Conservation (phyloP, 192 early-diverging fungal species). For the Podila verticillata region DNA sequence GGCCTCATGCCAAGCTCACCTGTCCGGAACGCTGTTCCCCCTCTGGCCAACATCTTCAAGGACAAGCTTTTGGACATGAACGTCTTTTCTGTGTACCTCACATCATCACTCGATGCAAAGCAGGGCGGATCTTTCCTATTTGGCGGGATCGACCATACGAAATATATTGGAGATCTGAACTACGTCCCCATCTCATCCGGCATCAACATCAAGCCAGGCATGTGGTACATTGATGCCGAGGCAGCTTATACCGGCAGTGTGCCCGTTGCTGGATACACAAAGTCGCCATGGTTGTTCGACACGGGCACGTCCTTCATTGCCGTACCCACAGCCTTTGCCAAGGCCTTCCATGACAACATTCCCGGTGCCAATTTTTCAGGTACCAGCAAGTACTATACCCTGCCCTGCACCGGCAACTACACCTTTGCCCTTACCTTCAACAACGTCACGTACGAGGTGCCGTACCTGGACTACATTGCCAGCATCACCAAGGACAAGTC, state of each 20-base stretch:
- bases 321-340: slow-evolving; percentile 29
- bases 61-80: slow-evolving; percentile 42
- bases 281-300: slow-evolving; percentile 45
- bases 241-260: slow-evolving; percentile 9
- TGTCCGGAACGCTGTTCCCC: slow-evolving; percentile 36
- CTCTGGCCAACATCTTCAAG: slow-evolving; percentile 28
- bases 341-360: slow-evolving; percentile 35
- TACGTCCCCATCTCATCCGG: slow-evolving; percentile 25
- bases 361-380: slow-evolving; percentile 26
- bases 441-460: slow-evolving; percentile 33
- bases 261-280: slow-evolving; percentile 27
- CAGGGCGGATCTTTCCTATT: slow-evolving; percentile 46
- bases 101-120: background rate
- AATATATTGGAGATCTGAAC: slow-evolving; percentile 25
- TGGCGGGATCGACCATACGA: slow-evolving; percentile 43
- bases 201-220: slow-evolving; percentile 14
- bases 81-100: slow-evolving; percentile 43
- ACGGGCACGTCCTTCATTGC: slow-evolving; percentile 52
- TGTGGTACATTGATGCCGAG: slow-evolving; percentile 43
- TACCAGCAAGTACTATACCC: slow-evolving; percentile 10
- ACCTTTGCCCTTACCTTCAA: slow-evolving; percentile 43
- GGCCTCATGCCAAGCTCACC: slow-evolving; percentile 48
- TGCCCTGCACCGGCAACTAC: slow-evolving; percentile 34
- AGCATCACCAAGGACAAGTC: slow-evolving; percentile 6
- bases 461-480: slow-evolving; percentile 36